Evolutionary conservation across 306 rosid genomes (phyloP).

Genomic region (Cucurbita argyrosperma): DNA sequence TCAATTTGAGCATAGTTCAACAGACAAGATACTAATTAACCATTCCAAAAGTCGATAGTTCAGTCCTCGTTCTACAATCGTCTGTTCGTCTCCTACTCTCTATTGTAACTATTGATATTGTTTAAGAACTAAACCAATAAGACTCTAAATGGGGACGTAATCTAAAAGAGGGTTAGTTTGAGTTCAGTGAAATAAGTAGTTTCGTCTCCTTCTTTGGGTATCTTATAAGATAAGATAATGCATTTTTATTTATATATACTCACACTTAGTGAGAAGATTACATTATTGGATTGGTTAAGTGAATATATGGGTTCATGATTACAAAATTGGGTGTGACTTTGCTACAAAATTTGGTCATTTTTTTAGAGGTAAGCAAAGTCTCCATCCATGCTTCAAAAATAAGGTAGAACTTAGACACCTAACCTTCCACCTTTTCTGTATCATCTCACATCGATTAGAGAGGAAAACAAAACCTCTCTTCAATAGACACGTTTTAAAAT

Average conservation of each 20-base stretch:
- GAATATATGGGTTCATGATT: neutral
- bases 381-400: constrained; percentile 7
- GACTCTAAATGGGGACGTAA: too few relatives aligned
- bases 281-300: constrained; percentile 3
- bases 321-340: constrained; percentile 5
- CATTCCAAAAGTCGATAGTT: too few relatives aligned
- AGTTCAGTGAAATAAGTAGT: neutral
- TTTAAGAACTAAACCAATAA: too few relatives aligned
- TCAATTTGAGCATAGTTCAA: too few relatives aligned
- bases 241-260: neutral
- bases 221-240: constrained; percentile 4
- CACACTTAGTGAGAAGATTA: neutral
- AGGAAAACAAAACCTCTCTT: too few relatives aligned
- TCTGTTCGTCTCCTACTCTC: too few relatives aligned
- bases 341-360: neutral
- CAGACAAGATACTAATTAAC: too few relatives aligned
- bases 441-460: too few relatives aligned
- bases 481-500: too few relatives aligned
- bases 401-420: neutral
- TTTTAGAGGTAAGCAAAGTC: constrained; percentile 3
- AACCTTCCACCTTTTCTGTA: neutral
- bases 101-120: too few relatives aligned
- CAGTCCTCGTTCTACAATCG: too few relatives aligned
- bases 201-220: too few relatives aligned
- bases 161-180: neutral